phyloP scores from a whole-genome alignment of 768 basidiomycete genomes.

The Wakefieldia striispora region DNA sequence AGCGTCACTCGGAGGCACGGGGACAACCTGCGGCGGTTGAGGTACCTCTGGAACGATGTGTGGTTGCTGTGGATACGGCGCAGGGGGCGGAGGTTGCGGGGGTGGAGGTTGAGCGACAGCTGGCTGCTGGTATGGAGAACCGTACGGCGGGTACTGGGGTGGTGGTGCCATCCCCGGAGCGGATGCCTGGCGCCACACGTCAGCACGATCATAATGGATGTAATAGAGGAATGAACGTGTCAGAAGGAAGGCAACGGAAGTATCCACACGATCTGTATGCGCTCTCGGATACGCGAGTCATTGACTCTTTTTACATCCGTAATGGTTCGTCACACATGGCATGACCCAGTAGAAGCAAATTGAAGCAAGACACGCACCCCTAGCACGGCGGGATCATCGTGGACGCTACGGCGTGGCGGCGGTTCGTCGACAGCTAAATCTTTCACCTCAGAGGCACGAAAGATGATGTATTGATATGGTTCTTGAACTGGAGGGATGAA shows the following conservation, averaged over 20 bases:
- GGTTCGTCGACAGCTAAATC: conserved; percentile 83
- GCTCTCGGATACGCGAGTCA: conserved; percentile 41
- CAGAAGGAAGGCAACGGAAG: conserved; percentile 65
- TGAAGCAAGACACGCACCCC: conserved; percentile 55
- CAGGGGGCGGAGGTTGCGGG: conserved; percentile 29
- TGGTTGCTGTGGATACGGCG: conserved; percentile 27
- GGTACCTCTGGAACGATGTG: conserved; percentile 27
- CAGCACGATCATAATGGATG: conserved; percentile 4
- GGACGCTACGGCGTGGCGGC: conserved; percentile 56
- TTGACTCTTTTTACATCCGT: conserved; percentile 44
- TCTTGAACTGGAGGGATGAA: conserved; percentile 83
- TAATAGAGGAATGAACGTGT: conserved; percentile 7
- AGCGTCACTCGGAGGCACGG: conserved; percentile 24
- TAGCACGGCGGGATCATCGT: conserved; percentile 82
- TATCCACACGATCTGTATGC: conserved; percentile 48
- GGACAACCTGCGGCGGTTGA: conserved; percentile 14
- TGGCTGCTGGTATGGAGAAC: conserved; percentile 32
- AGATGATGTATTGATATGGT: conserved; percentile 88
- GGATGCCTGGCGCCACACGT: conserved; percentile 41
- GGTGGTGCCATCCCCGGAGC: conserved; percentile 39
- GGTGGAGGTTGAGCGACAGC: conserved; percentile 31
- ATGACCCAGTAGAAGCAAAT: background rate
- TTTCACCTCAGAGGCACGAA: conserved; percentile 87
- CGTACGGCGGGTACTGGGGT: conserved; percentile 29
- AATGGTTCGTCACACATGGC: conserved; percentile 39